Conservation (phyloP, 2,329 filamentous ascomycete species). For the Fusarium hostae region DNA sequence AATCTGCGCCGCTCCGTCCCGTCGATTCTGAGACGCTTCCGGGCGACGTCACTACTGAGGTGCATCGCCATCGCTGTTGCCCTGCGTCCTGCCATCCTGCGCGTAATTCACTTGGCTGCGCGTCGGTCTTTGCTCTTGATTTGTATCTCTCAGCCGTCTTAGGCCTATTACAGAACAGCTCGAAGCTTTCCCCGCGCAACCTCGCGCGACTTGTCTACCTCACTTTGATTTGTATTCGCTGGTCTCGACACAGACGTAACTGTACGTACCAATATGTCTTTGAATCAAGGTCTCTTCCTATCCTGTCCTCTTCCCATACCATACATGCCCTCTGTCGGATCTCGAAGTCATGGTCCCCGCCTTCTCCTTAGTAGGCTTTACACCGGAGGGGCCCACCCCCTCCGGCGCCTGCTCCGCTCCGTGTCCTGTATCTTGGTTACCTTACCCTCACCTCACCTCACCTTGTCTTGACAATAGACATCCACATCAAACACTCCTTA, state of each 20-base stretch:
- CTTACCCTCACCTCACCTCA: conserved; percentile 23
- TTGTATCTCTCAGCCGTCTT: conserved; percentile 29
- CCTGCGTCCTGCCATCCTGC: conserved; percentile 29
- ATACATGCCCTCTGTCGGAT: conserved; percentile 2
- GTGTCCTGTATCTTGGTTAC: conserved; percentile 17
- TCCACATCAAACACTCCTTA: conserved; percentile 39
- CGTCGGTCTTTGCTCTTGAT: conserved; percentile 31
- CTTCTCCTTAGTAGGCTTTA: conserved; percentile 17
- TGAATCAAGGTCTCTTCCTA: conserved; percentile 10
- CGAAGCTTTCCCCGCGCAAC: conserved; percentile 20
- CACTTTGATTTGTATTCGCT: conserved; percentile 21
- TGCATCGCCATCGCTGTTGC: conserved; percentile 9
- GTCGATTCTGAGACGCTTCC: conserved; percentile 36
- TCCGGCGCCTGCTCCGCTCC: conserved; percentile 36
- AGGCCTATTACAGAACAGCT: conserved; percentile 24
- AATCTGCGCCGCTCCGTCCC: conserved; percentile 42
- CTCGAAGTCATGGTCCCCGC: conserved; percentile 29
- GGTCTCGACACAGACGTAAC: conserved; percentile 23
- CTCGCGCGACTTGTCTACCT: conserved; percentile 37
- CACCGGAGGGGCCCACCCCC: conserved; percentile 39
- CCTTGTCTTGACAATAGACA: conserved; percentile 25
- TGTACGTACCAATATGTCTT: conserved; percentile 26
- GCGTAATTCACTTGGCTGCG: conserved; percentile 35
- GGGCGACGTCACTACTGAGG: conserved; percentile 22
- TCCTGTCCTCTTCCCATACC: neutral